phyloP scores from a whole-genome alignment of 345 rosid genomes.

The Physaria fendleri region DNA sequence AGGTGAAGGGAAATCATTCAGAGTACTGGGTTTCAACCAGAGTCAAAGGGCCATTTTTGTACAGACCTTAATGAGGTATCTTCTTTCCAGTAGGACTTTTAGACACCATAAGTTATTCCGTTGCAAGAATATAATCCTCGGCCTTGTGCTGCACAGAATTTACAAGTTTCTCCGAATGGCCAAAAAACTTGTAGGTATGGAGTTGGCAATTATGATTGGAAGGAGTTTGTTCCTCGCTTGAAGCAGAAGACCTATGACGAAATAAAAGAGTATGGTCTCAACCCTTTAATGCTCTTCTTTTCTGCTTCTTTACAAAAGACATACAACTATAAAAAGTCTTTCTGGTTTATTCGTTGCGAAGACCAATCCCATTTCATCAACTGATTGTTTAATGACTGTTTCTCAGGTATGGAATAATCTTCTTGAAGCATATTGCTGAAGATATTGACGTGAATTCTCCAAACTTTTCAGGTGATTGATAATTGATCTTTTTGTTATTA shows the following conservation, averaged over 20 bases:
- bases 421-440: slow-evolving; percentile 54
- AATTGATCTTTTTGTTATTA: no score
- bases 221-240: slow-evolving; percentile 51
- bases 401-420: slow-evolving; percentile 59
- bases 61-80: slow-evolving; percentile 61
- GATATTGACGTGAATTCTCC: slow-evolving; percentile 37
- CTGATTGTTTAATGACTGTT: background rate
- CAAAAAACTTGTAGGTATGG: slow-evolving; percentile 69
- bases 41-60: slow-evolving; percentile 57
- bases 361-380: background rate
- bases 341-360: background rate
- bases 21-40: slow-evolving; percentile 65
- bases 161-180: no score
- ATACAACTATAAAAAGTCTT: no score
- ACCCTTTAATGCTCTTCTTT: slow-evolving; percentile 7
- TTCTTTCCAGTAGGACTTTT: background rate
- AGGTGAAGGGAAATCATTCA: slow-evolving; percentile 65
- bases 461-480: slow-evolving; percentile 52
- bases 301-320: background rate
- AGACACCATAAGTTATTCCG: no score
- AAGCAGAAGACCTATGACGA: slow-evolving; percentile 62
- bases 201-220: slow-evolving; percentile 68
- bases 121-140: no score
- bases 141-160: no score
- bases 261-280: slow-evolving; percentile 47